These are phyloP conservation scores for Saccharomycopsis crataegensis DNA, from an alignment of 1,139 yeast species.

Conservation along the genomic window DNA sequence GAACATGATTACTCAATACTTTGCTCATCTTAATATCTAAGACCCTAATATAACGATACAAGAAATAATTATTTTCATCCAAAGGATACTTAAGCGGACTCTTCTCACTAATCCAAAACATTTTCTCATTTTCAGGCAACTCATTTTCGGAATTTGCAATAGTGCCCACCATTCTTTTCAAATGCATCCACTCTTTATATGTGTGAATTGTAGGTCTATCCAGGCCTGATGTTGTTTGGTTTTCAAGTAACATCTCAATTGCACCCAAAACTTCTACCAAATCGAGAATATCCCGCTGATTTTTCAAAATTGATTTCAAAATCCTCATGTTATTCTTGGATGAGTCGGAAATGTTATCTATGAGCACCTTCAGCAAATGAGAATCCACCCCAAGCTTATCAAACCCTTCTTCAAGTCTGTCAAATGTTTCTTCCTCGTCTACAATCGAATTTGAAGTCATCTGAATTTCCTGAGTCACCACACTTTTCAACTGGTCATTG, in stretches of 20 bases:
- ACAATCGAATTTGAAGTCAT: not conserved
- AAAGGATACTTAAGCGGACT: slow-evolving; percentile 65
- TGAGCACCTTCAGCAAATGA: not conserved
- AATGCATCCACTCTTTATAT: slow-evolving; percentile 38
- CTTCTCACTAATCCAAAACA: slow-evolving; percentile 49
- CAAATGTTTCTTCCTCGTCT: not conserved
- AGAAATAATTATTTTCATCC: slow-evolving; percentile 57
- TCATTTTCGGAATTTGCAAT: slow-evolving; percentile 21
- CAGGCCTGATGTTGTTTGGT: not conserved
- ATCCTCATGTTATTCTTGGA: slow-evolving; percentile 1
- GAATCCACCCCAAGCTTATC: not conserved
- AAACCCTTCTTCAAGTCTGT: not conserved
- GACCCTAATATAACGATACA: slow-evolving; percentile 37
- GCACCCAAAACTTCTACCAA: slow-evolving; percentile 22
- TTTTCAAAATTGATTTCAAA: slow-evolving; percentile 21
- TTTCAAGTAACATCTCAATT: slow-evolving; percentile 24
- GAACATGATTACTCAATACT: slow-evolving; percentile 21
- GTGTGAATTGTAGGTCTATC: slow-evolving; percentile 28
- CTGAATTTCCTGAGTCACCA: not conserved
- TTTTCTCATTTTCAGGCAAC: slow-evolving; percentile 23
- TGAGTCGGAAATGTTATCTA: not conserved
- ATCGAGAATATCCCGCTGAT: slow-evolving; percentile 17
- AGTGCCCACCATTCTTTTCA: slow-evolving; percentile 1
- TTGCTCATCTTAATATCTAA: slow-evolving; percentile 28
- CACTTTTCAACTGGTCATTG: not conserved